Base-by-base conservation (phyloP, 257 asterid species). In the Gentiana straminea region DNA sequence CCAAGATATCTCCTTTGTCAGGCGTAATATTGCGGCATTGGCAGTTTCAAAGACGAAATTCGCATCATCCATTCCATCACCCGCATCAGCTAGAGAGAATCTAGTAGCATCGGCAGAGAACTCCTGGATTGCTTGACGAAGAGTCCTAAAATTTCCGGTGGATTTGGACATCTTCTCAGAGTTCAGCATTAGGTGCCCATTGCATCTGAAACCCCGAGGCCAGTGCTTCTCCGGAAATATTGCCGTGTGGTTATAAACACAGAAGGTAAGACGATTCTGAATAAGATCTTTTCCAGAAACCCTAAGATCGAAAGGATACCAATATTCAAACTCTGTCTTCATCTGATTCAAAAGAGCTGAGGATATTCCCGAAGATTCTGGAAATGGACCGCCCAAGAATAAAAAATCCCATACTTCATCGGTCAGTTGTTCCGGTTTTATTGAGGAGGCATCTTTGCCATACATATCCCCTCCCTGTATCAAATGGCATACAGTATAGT, bases 61-160 rank as follows among this genome's bases (percentile, higher is more conserved):
- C 34, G 98, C 95, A 49, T 91, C 98, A 41, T 91, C 98, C 95
- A 91, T 83, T 12, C 98, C 95, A 33, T 91, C 98, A 68, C 97
- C 98, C 0, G 98, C 98, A 77, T 91, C 98, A 5, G 98, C 98
- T 52, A 91, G 95, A 2, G 97, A 70, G 71, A 91, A 91, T 57
- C 97, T 73, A 2, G 95, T 85, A 48, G 97, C 98, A 68, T 91
- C 97, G 51, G 98, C 98, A n/a, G 98, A 87, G 65, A 91, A 91
- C 65, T 87, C 97, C 62, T 79, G 81, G 37, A 91, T 87, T 49
- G 98, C 95, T 81, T 87, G 59, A 6, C 94, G 88, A 48, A 91
- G 79, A 15, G 98, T 91, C 77, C 90, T 68, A 79, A 91, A 87
- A 67, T 84, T 84, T 44, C 98, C 98, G 0, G 95, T 84, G 7